Evolutionary conservation across 139 green algal genomes (phyloP), one percentile per base, ranked within the genome.

Genomic region (Haematococcus sp.): DNA sequence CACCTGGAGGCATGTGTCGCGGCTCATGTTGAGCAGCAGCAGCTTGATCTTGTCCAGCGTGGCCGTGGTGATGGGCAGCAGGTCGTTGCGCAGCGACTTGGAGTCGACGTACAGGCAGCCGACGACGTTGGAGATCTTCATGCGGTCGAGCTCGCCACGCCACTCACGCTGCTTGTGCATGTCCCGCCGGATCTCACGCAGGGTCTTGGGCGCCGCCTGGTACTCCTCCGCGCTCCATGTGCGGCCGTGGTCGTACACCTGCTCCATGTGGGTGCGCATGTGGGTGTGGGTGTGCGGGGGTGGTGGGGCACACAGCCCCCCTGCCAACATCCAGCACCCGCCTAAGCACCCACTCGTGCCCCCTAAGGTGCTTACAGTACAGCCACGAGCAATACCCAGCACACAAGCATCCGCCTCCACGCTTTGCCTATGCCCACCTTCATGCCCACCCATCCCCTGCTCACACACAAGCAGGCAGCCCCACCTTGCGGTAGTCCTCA

Each of bases 11-110:
- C 88, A 93, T 20, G 68, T 80, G 9, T 88, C 80, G 52, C 84
- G 61, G 3, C 83, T 84, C 76, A 89, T 86, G 54, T 73, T 79
- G 51, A 92, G 77, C 51, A 94, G 84, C 71, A 92, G 74, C 49
- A 74, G 75, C 78, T 94, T 94, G 82, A 94, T 91, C 55, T 83
- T 73, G 63, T 92, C 86, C 67, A 90, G 72, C 0, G 88, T 89
- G 49, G 61, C 63, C 17, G 73, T 49, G 15, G 84, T 89, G 73
- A 88, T 76, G 43, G 89, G 89, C 67, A 88, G 66, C 52, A 94
- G 82, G 34, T 83, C 76, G 59, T 81, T 81, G 44, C 83, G 76
- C 52, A 93, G 76, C 1, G 77, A 81, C 70, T 88, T 89, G 54
- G 78, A 85, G 76, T 93, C 87, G 16, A 95, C 79, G 64, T 87